Conservation (phyloP, 441 rosid species). For the Erodium moschatum region DNA sequence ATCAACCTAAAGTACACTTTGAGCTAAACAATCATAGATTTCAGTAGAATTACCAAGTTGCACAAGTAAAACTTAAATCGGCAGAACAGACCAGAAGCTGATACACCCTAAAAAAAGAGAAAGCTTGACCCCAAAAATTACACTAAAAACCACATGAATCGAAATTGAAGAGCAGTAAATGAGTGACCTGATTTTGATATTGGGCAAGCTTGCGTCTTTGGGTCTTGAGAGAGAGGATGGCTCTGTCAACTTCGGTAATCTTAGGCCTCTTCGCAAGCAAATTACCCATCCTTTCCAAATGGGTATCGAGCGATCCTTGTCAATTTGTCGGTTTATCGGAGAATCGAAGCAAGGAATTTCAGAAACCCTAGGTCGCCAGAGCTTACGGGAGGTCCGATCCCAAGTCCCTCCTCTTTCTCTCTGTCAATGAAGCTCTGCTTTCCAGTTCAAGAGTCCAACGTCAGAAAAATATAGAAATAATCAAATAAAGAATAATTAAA, state of each 20-base stretch:
- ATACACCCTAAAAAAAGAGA: not conserved
- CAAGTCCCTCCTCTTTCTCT: constrained; percentile 1
- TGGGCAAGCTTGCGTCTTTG: constrained; percentile 85
- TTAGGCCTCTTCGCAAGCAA: constrained; percentile 84
- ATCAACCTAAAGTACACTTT: too few relatives aligned
- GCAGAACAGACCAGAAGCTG: constrained; percentile 2
- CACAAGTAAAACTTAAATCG: not conserved
- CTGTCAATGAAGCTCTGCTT: constrained; percentile 8
- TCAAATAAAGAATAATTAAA: too few relatives aligned
- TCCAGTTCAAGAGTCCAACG: constrained; percentile 4
- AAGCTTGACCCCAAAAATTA: constrained; percentile 1
- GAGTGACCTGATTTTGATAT: constrained; percentile 66
- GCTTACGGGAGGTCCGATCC: constrained; percentile 3
- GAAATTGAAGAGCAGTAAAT: not conserved
- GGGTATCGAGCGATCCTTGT: not conserved
- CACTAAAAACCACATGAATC: not conserved
- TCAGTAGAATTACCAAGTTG: not conserved
- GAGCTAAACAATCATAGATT: too few relatives aligned
- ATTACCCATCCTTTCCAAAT: constrained; percentile 50
- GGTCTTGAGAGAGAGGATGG: constrained; percentile 85
- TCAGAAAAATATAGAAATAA: not conserved
- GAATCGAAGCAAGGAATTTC: not conserved
- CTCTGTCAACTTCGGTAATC: constrained; percentile 85
- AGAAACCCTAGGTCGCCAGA: constrained; percentile 1
- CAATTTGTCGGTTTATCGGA: not conserved